Conservation (phyloP, 1,284 basidiomycete species). For the Thelephora terrestris region DNA sequence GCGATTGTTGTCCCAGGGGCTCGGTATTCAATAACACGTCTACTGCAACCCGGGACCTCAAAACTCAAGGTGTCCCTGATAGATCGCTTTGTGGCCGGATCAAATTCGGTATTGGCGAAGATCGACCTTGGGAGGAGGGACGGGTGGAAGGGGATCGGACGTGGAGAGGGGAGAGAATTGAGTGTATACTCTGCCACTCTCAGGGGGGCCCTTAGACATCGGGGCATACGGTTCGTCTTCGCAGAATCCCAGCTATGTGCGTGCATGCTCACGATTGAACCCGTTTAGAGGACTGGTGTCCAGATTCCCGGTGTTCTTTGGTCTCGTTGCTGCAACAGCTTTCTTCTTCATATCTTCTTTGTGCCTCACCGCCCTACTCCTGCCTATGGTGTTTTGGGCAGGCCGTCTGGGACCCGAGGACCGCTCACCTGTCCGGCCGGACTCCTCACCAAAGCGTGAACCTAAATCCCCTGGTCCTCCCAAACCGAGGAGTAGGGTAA, state of each 20-base stretch:
- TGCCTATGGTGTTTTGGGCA: conserved; percentile 20
- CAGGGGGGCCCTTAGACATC: conserved; percentile 48
- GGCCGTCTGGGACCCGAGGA: no score
- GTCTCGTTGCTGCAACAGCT: conserved; percentile 31
- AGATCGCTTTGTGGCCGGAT: conserved; percentile 36
- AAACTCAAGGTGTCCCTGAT: conserved; percentile 45
- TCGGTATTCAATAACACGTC: conserved; percentile 24
- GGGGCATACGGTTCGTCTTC: conserved; percentile 50
- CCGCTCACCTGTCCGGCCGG: no score
- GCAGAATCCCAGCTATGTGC: neutral
- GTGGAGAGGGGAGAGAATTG: conserved; percentile 59
- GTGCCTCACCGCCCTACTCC: conserved; percentile 38
- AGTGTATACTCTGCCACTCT: conserved; percentile 52
- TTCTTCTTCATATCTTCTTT: conserved; percentile 45
- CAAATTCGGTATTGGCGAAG: conserved; percentile 38
- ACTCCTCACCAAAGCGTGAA: no score
- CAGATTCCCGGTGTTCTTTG: conserved; percentile 52
- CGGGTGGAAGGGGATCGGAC: conserved; percentile 54
- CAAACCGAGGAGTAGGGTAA: no score
- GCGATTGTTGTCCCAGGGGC: conserved; percentile 43
- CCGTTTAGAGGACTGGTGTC: conserved; percentile 50
- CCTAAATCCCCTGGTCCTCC: no score
- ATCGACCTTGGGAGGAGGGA: conserved; percentile 62
- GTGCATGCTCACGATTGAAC: conserved; percentile 4
- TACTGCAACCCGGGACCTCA: conserved; percentile 30